Evolutionary conservation across 805 yeast species (phyloP), one percentile per base, ranked within the genome.

Genomic region (Candida easanensis): DNA sequence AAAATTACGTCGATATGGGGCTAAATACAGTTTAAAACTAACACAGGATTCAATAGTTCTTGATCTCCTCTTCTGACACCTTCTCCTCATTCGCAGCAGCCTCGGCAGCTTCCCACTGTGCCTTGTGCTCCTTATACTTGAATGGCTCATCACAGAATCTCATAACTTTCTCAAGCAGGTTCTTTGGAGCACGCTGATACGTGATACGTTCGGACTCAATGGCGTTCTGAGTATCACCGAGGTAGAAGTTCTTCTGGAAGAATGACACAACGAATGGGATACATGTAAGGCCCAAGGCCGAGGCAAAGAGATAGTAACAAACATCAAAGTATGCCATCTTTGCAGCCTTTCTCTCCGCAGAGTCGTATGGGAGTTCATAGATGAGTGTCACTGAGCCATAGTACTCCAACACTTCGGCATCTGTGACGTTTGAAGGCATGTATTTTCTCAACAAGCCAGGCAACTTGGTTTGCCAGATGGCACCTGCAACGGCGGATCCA

Each of bases 401-500:
- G 36, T 54, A 56, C 1, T 35, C 32, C 3, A 32, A 32, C 4
- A 64, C 59, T 4, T 49, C 46, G 1, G 52, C 53, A 32, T 56
- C 61, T 19, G 47, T 50, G 16, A 49, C 53, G 33, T 21, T 26
- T 1, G 48, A 13, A 15, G 68, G 68, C 27, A 68, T 44, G 43
- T 56, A 52, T 31, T 58, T 46, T 42, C 56, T 52, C 42, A 69
- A 53, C 28, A 57, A 52, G 4, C n/a, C 46, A 8, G 66, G 67
- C 45, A 67, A 39, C 45, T 65, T 64, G 6, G 59, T 56, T 45
- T 57, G 54, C 63, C 66, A 64, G 33, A 71, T 58, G 25, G 73
- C 69, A 51, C 65, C 68, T 17, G 68, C 56, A 38, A 69, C 60
- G 7, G 74, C 70, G 36, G 59, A 41, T 25, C 74, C 75, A 37